Evolutionary conservation across 345 rosid genomes (phyloP).

Genomic region (Aquilaria yunnanensis): DNA sequence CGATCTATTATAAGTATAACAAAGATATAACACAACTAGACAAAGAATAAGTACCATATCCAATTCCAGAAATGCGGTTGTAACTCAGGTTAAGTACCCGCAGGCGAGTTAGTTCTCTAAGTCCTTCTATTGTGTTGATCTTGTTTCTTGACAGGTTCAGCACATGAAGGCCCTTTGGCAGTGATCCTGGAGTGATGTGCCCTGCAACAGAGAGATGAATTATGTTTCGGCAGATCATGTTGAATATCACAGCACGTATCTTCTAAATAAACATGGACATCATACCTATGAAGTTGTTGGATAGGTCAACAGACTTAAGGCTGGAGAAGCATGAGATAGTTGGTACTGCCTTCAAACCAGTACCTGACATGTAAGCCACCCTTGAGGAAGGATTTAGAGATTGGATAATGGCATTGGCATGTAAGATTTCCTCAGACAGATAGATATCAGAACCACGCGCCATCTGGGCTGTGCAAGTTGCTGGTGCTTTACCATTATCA

Average conservation of each 20-base stretch:
- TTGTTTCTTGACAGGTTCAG: conserved; percentile 81
- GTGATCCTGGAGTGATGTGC: conserved; percentile 56
- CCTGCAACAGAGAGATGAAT: conserved; percentile 35
- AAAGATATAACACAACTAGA: background rate
- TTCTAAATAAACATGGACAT: background rate
- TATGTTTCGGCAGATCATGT: background rate
- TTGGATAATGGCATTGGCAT: conserved; percentile 66
- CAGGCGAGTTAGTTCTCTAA: conserved; percentile 70
- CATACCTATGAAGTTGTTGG: conserved; percentile 82
- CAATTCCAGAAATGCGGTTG: conserved; percentile 82
- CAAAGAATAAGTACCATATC: conserved; percentile 54
- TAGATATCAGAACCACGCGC: conserved; percentile 29
- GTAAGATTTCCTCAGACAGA: conserved; percentile 54
- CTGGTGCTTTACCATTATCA: conserved; percentile 33
- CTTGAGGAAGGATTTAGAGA: conserved; percentile 79
- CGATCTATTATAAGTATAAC: no score
- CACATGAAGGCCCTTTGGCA: conserved; percentile 82
- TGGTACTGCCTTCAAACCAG: conserved; percentile 83
- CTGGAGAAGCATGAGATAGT: conserved; percentile 54
- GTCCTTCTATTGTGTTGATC: conserved; percentile 76
- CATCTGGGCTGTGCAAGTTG: conserved; percentile 17
- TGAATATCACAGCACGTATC: background rate
- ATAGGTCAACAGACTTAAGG: conserved; percentile 76
- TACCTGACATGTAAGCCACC: conserved; percentile 72
- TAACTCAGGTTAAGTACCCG: conserved; percentile 82